Base-by-base conservation (phyloP, 768 basidiomycete species). In the Boletellus ananiceps region DNA sequence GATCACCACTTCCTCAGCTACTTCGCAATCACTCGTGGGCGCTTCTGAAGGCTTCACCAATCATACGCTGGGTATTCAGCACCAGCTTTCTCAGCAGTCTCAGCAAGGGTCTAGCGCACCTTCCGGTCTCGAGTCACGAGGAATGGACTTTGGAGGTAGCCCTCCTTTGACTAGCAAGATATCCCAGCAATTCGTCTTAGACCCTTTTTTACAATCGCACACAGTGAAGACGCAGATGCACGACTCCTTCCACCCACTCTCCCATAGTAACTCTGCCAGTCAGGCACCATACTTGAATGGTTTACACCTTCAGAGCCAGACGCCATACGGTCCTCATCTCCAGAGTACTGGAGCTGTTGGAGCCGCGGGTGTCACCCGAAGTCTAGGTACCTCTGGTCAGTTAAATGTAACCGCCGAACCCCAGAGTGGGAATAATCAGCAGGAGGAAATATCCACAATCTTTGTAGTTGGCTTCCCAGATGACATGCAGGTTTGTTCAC, bases 381-480 rank as follows among this genome's bases (percentile, higher is more conserved):
- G 66, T 37, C 44, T 72, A 14, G 57, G 60, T 21, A 55, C 65
- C 47, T 60, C 62, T 23, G 55, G 57, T 43, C 69, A 68, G 55
- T 43, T 63, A 46, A 74, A 57, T 57, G 34, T 38, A 5, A 18
- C 34, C 16, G 31, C 42, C 4, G 66, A 67, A 34, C 36, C 58
- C 0, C 66, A 64, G 25, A 40, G 47, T 32, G 65, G 60, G 11
- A 51, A 44, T 39, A 59, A 58, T 39, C 62, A 71, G 34, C 81
- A 82, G 50, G 94, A 96, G 67, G 93, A 95, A 61, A 96, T 96
- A 40, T 93, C 88, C 11, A 96, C 93, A 5, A 94, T 96, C 55
- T 99, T 99, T 55, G 94, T 99, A 3, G 95, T 98, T 23, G 96
- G 96, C 0, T 99, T 99, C 66, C 96, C 96, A 4, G 96, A 99